Evolutionary conservation across 1,284 basidiomycete species (phyloP).

Genomic region (Gastroboletus turbinatus): DNA sequence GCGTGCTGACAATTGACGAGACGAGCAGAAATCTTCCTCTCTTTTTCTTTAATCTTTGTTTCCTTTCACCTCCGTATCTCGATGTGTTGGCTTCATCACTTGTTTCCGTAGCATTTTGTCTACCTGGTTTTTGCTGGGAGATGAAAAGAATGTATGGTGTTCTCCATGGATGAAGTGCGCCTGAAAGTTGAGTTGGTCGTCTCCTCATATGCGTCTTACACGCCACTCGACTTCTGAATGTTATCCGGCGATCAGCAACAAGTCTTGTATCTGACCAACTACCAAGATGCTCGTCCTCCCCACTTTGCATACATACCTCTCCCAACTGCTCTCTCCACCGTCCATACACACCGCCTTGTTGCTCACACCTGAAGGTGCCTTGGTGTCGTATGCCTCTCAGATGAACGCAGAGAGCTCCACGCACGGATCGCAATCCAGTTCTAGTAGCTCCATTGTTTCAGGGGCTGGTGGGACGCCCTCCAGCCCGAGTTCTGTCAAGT

Average conservation of each 20-base stretch:
- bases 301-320: constrained; percentile 27
- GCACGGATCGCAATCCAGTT: constrained; percentile 10
- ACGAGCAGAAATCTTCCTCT: constrained; percentile 1
- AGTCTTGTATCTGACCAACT: constrained; percentile 3
- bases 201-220: background rate
- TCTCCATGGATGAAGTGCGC: background rate
- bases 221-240: constrained; percentile 1
- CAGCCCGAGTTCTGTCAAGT: constrained; percentile 18
- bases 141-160: constrained; percentile 26
- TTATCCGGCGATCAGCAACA: background rate
- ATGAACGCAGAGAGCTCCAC: constrained; percentile 9
- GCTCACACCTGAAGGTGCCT: constrained; percentile 32
- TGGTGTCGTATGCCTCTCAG: constrained; percentile 35
- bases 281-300: constrained; percentile 32
- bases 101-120: constrained; percentile 25
- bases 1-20: constrained; percentile 2
- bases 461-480: constrained; percentile 8
- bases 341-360: constrained; percentile 32
- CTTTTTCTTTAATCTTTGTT: constrained; percentile 7
- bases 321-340: constrained; percentile 32
- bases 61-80: background rate
- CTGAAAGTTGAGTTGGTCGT: background rate
- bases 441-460: constrained; percentile 8
- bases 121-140: background rate
- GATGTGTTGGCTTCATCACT: constrained; percentile 10